Percentiles rank a stretch among this genome's conserved stretches.
Conservation (phyloP, 768 basidiomycete genomes). For the Lactarius hengduanensis region DNA sequence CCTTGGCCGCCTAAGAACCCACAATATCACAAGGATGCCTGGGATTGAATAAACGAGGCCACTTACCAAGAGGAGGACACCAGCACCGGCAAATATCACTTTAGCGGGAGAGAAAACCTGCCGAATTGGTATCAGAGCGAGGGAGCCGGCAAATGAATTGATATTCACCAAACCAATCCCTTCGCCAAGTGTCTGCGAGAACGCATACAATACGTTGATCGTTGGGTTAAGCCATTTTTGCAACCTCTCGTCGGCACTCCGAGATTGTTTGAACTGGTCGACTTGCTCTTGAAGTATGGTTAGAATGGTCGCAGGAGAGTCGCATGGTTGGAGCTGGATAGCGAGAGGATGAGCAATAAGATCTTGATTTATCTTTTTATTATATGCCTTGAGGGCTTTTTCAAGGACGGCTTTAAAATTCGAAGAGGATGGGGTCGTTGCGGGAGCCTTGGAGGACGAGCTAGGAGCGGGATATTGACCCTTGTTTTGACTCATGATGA, state of each 20-base stretch:
- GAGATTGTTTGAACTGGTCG: background rate
- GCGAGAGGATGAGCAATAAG: background rate
- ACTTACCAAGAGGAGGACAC: background rate
- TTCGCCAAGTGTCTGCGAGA: no score
- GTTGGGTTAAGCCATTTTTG: background rate
- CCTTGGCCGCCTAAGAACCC: background rate
- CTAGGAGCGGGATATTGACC: background rate
- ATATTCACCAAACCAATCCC: no score
- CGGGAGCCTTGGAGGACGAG: background rate
- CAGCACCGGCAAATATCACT: background rate
- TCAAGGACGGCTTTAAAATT: background rate
- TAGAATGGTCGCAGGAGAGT: background rate
- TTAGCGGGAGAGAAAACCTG: background rate
- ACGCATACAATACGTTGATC: background rate
- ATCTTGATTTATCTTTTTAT: background rate
- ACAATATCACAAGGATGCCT: no score
- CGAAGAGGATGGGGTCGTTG: background rate
- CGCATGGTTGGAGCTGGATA: background rate
- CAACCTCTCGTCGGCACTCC: background rate
- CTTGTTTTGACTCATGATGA: background rate
- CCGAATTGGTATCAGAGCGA: no score
- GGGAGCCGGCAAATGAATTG: no score
- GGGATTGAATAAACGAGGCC: no score
- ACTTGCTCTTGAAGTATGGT: background rate
- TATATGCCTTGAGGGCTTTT: background rate